These are phyloP conservation scores for Durio zibethinus DNA, from an alignment of 345 rosid genomes.

Conservation along the genomic window DNA sequence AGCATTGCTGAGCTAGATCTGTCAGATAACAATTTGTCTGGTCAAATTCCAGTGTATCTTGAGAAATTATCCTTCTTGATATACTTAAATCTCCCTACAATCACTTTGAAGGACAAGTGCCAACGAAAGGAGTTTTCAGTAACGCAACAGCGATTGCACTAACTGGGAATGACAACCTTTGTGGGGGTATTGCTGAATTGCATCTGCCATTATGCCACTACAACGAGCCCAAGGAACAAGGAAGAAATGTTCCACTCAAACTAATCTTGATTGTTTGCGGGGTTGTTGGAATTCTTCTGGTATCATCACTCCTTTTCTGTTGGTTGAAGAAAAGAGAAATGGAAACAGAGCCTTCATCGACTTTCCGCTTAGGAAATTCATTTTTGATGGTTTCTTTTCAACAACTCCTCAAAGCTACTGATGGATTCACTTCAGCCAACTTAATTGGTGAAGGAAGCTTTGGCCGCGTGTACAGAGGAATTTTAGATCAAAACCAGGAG, in stretches of 20 bases:
- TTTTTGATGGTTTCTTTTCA: too few relatives aligned
- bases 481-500: background rate
- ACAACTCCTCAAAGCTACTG: too few relatives aligned
- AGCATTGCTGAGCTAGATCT: background rate
- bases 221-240: background rate
- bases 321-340: background rate
- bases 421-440: too few relatives aligned
- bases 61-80: conserved; percentile 2
- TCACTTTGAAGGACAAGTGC: conserved; percentile 6
- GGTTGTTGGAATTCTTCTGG: background rate
- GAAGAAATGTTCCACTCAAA: background rate
- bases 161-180: background rate
- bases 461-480: too few relatives aligned
- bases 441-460: too few relatives aligned
- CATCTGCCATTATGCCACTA: background rate
- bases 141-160: background rate
- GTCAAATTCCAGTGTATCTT: background rate
- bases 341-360: too few relatives aligned
- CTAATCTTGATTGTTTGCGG: conserved; percentile 2
- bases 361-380: too few relatives aligned
- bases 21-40: background rate
- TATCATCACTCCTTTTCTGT: background rate
- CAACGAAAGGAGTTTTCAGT: background rate
- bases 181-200: conserved; percentile 4
- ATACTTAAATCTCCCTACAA: background rate